Conservation (phyloP, 2,329 filamentous ascomycete species). For the Fonsecaea monophora region DNA sequence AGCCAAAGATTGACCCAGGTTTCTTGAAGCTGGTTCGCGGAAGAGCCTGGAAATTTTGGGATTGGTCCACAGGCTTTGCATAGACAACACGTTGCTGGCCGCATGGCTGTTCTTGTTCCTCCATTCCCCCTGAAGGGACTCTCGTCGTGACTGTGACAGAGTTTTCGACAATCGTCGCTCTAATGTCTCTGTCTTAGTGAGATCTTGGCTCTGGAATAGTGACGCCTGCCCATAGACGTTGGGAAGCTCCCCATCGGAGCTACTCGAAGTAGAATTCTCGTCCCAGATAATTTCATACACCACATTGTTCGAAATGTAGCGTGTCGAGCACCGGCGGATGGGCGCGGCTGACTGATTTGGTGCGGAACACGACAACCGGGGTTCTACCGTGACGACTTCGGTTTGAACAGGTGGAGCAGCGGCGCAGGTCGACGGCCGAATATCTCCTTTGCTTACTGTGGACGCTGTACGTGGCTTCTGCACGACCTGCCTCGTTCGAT, state of each 20-base stretch:
- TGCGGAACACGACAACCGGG: constrained; percentile 17
- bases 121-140: constrained; percentile 14
- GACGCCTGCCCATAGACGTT: constrained; percentile 16
- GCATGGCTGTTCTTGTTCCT: constrained; percentile 22
- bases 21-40: constrained; percentile 30
- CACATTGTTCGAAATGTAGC: constrained; percentile 32
- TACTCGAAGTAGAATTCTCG: constrained; percentile 28
- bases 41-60: constrained; percentile 30
- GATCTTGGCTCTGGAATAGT: constrained; percentile 16
- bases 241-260: constrained; percentile 18
- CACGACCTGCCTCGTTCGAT: neutral
- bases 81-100: constrained; percentile 14
- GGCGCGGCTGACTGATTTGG: constrained; percentile 11
- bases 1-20: constrained; percentile 28
- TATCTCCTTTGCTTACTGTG: constrained; percentile 18
- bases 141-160: constrained; percentile 26
- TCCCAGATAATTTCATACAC: constrained; percentile 40
- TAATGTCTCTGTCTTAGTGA: constrained; percentile 28
- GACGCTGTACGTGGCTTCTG: constrained; percentile 16
- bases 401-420: constrained; percentile 35
- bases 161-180: constrained; percentile 31
- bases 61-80: constrained; percentile 20
- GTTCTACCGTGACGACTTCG: constrained; percentile 28
- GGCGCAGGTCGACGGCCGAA: constrained; percentile 24
- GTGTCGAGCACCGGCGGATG: constrained; percentile 36